Percentiles rank a stretch among this genome's conserved stretches.
Evolutionary conservation across 2,329 filamentous ascomycete species (phyloP).

Genomic region (Fusarium incarnatum): DNA sequence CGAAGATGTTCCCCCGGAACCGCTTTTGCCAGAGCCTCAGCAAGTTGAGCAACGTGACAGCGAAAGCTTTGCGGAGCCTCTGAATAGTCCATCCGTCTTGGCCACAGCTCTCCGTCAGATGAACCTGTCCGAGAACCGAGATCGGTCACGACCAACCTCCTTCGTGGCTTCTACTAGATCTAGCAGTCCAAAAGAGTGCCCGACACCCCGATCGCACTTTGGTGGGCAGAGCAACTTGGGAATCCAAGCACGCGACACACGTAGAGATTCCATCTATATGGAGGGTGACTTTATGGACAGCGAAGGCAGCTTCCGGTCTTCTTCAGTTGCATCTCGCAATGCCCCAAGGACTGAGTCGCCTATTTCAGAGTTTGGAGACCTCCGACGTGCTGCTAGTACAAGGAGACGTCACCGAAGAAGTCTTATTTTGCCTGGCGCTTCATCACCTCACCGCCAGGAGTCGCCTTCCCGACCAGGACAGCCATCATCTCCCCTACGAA

Average conservation of each 20-base stretch:
- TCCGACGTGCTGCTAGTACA: slow-evolving; percentile 81
- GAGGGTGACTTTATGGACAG: slow-evolving; percentile 89
- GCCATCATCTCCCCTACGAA: slow-evolving; percentile 87
- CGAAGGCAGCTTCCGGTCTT: slow-evolving; percentile 87
- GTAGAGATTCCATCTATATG: slow-evolving; percentile 80
- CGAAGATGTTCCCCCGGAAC: slow-evolving; percentile 26
- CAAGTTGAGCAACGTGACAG: slow-evolving; percentile 22
- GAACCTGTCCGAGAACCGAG: slow-evolving; percentile 47
- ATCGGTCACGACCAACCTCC: slow-evolving; percentile 62
- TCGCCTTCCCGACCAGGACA: slow-evolving; percentile 84
- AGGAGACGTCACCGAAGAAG: slow-evolving; percentile 88
- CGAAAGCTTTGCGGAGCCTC: slow-evolving; percentile 38
- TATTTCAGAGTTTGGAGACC: slow-evolving; percentile 82
- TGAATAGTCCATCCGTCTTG: slow-evolving; percentile 62
- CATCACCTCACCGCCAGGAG: slow-evolving; percentile 85
- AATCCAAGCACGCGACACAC: slow-evolving; percentile 69
- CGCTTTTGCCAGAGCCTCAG: slow-evolving; percentile 28
- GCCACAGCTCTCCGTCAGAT: slow-evolving; percentile 64
- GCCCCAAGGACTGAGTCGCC: slow-evolving; percentile 87
- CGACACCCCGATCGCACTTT: slow-evolving; percentile 87
- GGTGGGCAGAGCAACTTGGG: slow-evolving; percentile 67
- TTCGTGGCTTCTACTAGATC: slow-evolving; percentile 81
- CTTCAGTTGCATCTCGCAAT: slow-evolving; percentile 75
- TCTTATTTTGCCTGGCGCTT: slow-evolving; percentile 81
- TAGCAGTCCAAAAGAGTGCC: slow-evolving; percentile 89